phyloP scores from a whole-genome alignment of 2,329 filamentous ascomycete genomes.

The Pseudocercospora crystallina region DNA sequence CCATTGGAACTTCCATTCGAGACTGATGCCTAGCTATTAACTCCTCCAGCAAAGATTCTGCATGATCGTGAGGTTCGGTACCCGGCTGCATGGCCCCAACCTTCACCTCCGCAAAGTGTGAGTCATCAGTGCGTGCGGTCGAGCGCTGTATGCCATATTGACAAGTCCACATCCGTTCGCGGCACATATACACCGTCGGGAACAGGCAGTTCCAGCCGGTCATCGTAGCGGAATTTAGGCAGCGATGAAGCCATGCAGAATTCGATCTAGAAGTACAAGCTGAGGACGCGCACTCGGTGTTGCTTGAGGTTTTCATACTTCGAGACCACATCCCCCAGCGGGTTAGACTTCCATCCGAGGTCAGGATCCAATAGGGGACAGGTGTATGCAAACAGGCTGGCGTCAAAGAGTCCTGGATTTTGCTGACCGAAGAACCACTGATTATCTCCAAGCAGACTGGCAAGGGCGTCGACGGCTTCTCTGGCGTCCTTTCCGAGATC shows the following conservation, averaged over 20 bases:
- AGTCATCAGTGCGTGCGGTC: too few species aligned
- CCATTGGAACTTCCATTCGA: not conserved
- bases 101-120: too few species aligned
- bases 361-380: constrained; percentile 70
- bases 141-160: too few species aligned
- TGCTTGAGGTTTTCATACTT: constrained; percentile 62
- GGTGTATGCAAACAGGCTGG: constrained; percentile 85
- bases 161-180: not conserved
- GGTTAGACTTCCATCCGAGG: constrained; percentile 64
- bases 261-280: constrained; percentile 47
- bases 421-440: constrained; percentile 61
- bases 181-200: not conserved
- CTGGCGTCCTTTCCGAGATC: constrained; percentile 61
- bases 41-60: too few species aligned
- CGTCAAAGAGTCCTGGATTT: constrained; percentile 76
- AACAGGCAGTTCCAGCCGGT: not conserved
- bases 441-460: constrained; percentile 57
- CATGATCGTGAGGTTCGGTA: not conserved
- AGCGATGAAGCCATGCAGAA: not conserved
- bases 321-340: constrained; percentile 58
- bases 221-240: constrained; percentile 3
- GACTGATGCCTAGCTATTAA: not conserved
- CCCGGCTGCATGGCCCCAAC: too few species aligned
- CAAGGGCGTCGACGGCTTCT: constrained; percentile 63
- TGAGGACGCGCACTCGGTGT: constrained; percentile 62